phyloP scores from a whole-genome alignment of 768 basidiomycete genomes.

The Tricholomella constricta region DNA sequence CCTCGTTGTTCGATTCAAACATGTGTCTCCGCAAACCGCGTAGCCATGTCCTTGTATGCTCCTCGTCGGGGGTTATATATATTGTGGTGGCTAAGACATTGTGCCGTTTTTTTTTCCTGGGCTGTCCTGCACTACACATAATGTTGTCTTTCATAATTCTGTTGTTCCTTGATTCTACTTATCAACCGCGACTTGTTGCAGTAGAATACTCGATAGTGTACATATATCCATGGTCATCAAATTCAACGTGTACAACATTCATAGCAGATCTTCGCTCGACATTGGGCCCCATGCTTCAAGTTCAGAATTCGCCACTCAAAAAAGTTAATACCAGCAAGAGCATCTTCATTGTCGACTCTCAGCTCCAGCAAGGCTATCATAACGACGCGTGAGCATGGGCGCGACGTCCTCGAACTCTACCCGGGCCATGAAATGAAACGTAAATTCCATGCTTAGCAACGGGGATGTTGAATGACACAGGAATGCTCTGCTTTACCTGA shows the following conservation, averaged over 20 bases:
- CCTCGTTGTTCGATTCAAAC: slow-evolving; percentile 83
- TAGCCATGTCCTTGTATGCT: slow-evolving; percentile 2
- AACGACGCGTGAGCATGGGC: too few species aligned
- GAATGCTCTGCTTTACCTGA: too few species aligned
- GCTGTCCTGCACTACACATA: neutral
- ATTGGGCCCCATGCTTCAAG: too few species aligned
- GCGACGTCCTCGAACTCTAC: too few species aligned
- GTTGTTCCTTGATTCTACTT: neutral
- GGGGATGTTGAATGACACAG: too few species aligned
- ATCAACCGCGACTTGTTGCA: neutral
- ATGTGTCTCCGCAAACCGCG: slow-evolving; percentile 24
- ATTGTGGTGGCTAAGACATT: neutral
- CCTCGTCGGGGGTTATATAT: neutral
- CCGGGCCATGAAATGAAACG: too few species aligned
- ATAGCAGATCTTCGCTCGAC: neutral
- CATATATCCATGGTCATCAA: slow-evolving; percentile 5
- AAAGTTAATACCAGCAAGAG: too few species aligned
- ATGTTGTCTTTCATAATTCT: slow-evolving; percentile 1
- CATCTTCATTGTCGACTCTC: too few species aligned
- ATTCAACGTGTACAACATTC: too few species aligned
- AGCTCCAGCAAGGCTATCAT: too few species aligned
- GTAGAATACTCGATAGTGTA: slow-evolving; percentile 4
- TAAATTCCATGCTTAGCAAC: too few species aligned
- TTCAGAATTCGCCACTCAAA: too few species aligned
- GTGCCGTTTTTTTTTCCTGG: neutral